Percentiles rank a stretch among this genome's conserved stretches.
These are phyloP conservation scores for Macrotyloma uniflorum DNA, from an alignment of 306 rosid genomes.

Conservation along the genomic window DNA sequence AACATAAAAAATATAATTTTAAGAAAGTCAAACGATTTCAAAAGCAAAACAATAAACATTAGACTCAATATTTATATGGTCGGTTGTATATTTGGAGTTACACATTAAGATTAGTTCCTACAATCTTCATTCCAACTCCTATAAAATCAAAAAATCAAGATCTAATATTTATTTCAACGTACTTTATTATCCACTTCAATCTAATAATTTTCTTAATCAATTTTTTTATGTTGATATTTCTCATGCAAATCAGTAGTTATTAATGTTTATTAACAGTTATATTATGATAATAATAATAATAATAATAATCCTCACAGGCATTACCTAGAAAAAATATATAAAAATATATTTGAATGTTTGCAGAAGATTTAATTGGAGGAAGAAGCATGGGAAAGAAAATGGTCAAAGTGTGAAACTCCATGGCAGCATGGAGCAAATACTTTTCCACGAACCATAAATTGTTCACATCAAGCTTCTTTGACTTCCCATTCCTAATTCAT, in stretches of 20 bases:
- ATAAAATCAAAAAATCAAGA: no score
- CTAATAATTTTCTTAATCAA: not conserved
- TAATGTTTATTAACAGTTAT: no score
- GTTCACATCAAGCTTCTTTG: not conserved
- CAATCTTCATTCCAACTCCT: not conserved
- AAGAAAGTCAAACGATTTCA: not conserved
- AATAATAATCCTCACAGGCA: no score
- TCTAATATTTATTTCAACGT: no score
- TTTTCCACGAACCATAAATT: not conserved
- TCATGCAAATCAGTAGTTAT: no score
- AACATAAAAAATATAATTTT: no score
- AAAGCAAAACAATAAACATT: not conserved
- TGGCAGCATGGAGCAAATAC: not conserved
- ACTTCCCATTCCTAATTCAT: not conserved
- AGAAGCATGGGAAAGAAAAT: not conserved
- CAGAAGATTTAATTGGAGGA: not conserved
- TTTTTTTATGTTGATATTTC: no score
- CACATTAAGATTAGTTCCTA: not conserved
- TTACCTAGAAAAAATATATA: no score
- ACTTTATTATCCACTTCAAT: not conserved
- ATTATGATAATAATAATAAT: no score
- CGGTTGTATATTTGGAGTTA: not conserved
- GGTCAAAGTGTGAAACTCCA: not conserved
- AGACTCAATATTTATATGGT: not conserved
- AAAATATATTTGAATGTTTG: not conserved